Percentiles rank a stretch among this genome's conserved stretches.
Evolutionary conservation across 306 rosid genomes (phyloP).

Genomic region (Sechiopsis laciniata): DNA sequence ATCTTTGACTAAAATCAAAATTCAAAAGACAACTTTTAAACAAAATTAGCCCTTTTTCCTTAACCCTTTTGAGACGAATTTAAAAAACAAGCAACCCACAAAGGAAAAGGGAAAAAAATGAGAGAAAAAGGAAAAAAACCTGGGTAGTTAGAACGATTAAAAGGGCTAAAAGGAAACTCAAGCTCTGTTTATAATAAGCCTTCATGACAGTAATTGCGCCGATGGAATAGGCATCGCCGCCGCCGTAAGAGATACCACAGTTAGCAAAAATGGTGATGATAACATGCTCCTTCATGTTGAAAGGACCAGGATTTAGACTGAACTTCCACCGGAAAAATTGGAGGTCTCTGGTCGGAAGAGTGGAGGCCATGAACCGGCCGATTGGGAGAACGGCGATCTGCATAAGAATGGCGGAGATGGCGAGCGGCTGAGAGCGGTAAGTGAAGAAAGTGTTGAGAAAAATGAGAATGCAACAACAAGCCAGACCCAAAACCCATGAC

Average conservation of each 20-base stretch:
- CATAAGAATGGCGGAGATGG: constrained; percentile 95
- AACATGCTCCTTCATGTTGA: constrained; percentile 93
- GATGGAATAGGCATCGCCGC: constrained; percentile 94
- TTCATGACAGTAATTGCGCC: constrained; percentile 97
- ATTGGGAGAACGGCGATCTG: constrained; percentile 81
- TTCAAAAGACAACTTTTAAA: no score
- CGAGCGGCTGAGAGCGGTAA: constrained; percentile 82
- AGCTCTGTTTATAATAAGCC: constrained; percentile 67
- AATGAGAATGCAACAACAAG: constrained; percentile 54
- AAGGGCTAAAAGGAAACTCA: constrained; percentile 61
- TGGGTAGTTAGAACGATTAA: constrained; percentile 77
- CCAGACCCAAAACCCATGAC: constrained; percentile 75
- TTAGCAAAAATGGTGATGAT: constrained; percentile 89
- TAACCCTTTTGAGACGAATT: no score
- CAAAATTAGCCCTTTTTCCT: no score
- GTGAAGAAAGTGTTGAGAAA: constrained; percentile 96
- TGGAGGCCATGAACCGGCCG: constrained; percentile 78
- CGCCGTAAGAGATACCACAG: constrained; percentile 74
- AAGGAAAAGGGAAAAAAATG: no score
- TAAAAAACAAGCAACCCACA: no score
- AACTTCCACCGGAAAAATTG: constrained; percentile 38
- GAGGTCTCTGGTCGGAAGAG: constrained; percentile 51
- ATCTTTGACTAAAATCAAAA: no score
- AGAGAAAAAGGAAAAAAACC: constrained; percentile 24
- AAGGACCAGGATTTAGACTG: constrained; percentile 75